Evolutionary conservation across 441 rosid genomes (phyloP).

Genomic region (Mallotus japonicus): DNA sequence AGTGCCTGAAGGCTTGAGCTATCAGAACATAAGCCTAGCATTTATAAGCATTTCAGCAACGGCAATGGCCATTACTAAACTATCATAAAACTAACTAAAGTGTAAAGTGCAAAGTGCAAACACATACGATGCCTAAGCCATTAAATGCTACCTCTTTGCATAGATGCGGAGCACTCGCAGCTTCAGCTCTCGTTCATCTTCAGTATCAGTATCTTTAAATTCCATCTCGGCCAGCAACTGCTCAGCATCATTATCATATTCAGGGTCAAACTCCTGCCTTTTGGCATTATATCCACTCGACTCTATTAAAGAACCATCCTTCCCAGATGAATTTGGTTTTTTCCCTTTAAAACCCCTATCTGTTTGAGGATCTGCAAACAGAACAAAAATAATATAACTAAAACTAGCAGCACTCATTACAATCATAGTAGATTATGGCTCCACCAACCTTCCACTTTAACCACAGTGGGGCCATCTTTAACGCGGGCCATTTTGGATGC

Average conservation of each 20-base stretch:
- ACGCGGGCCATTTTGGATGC: conserved; percentile 39
- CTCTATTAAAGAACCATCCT: conserved; percentile 68
- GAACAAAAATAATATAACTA: not conserved
- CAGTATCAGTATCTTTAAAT: conserved; percentile 79
- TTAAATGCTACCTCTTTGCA: conserved; percentile 60
- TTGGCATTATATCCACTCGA: conserved; percentile 72
- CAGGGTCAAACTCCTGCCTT: conserved; percentile 87
- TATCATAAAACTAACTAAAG: not conserved
- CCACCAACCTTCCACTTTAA: conserved; percentile 48
- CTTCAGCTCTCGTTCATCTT: conserved; percentile 83
- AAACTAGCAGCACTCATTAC: not conserved
- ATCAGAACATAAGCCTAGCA: not conserved
- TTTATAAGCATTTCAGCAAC: not conserved
- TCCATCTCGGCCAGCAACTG: conserved; percentile 96
- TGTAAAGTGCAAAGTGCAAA: not conserved
- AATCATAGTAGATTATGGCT: not conserved
- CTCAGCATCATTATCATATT: conserved; percentile 94
- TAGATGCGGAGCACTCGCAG: conserved; percentile 77
- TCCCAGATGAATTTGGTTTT: conserved; percentile 54
- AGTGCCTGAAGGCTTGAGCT: not conserved
- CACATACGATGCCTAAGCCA: not conserved
- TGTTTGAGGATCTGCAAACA: conserved; percentile 47
- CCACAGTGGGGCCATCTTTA: conserved; percentile 39
- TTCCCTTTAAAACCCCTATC: conserved; percentile 66
- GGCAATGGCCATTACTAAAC: not conserved